Percentiles rank a stretch among this genome's conserved stretches.
Conservation (phyloP, 176 grass and related monocot genomes). For the Pontederia paniculata region DNA sequence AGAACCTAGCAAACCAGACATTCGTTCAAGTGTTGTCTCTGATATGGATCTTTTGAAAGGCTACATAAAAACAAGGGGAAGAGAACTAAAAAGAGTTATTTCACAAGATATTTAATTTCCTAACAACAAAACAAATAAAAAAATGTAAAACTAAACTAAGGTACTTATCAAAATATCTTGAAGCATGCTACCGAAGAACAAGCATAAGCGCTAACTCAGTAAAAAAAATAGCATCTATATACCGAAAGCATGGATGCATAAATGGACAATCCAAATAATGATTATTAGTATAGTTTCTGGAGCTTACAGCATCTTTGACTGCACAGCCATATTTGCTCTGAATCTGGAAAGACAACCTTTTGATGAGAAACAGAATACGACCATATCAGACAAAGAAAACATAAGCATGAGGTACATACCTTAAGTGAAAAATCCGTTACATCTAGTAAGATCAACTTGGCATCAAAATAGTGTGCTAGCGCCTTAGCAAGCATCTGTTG, state of each 20-base stretch:
- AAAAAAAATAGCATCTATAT: no score
- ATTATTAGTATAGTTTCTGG: not conserved
- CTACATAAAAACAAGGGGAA: conserved; percentile 25
- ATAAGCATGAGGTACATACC: conserved; percentile 30
- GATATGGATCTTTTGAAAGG: conserved; percentile 68
- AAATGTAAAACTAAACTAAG: no score
- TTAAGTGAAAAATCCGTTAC: conserved; percentile 82
- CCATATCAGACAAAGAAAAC: not conserved
- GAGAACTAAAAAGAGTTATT: not conserved
- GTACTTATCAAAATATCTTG: no score
- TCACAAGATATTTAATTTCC: not conserved
- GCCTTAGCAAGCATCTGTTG: conserved; percentile 96
- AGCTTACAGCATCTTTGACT: conserved; percentile 36
- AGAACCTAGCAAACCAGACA: conserved; percentile 59
- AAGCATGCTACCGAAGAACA: no score
- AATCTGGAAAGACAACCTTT: conserved; percentile 35
- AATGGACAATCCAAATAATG: no score
- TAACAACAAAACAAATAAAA: not conserved
- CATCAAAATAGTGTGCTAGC: conserved; percentile 74
- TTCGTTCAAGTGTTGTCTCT: conserved; percentile 50
- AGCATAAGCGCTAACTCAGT: no score
- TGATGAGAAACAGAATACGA: conserved; percentile 4
- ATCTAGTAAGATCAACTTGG: conserved; percentile 80
- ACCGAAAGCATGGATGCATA: no score
- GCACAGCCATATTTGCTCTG: conserved; percentile 62